Evolutionary conservation across 83 land plant genomes (phyloP), one percentile per base, ranked within the genome.

Genomic region (Isoetes engelmannii): DNA sequence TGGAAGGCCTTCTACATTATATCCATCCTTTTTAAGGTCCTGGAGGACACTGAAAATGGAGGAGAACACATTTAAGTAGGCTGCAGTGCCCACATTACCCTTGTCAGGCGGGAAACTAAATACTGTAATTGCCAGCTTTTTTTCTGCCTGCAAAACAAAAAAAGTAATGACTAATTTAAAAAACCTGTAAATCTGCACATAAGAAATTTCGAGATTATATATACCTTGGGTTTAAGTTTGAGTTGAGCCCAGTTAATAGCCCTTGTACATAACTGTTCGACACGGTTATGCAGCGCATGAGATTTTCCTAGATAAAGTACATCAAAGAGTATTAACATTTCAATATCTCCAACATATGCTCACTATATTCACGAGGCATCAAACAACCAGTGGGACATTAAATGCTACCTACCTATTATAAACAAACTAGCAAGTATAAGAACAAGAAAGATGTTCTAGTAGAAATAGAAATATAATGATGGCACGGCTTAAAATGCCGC

Each of bases 41-140:
- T 78, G 81, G 21, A 96, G 54, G 13, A 96, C 99, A 43, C 95
- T 87, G 83, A 62, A 89, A 63, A 96, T 96, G 50, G 99, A 96
- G 28, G 92, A 68, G 73, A 96, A 96, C 47, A 96, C 99, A 66
- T 96, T 92, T 41, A 96, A 84, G 75, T 96, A 96, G 10, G 99
- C 99, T 45, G 99, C 99, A 7, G 97, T 87, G 45, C 99, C 99
- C 4, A 96, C 99, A 62, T 96, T 96, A 69, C 99, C 99, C 71
- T 95, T 96, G 83, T 96, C 99, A 9, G 99, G 99, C 49, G 99
- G 99, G 80, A 96, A 96, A 77, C 99, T 96, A 80, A 96, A 96
- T 20, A 96, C 99, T 0, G 99, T 96, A 57, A 96, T 89, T n/a
- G 99, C 99, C 50, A 96, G 41, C 79, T 80, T 96, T 88, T 96